phyloP scores from a whole-genome alignment of 164 flowering plant species.

The Chloranthus sessilifolius region DNA sequence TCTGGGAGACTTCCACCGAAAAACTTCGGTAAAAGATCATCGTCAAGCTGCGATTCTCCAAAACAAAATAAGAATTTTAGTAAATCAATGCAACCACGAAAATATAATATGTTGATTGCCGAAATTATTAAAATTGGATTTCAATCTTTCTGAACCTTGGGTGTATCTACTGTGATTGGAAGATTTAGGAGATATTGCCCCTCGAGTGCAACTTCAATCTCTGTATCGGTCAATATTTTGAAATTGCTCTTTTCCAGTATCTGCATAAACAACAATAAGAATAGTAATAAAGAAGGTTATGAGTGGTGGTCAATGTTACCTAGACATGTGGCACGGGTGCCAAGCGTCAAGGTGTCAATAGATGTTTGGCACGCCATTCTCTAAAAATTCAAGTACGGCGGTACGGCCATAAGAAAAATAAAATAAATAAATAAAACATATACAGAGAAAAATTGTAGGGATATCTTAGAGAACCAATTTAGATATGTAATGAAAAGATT shows the following conservation, averaged over 20 bases:
- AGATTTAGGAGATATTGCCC: constrained; percentile 95
- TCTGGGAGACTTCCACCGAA: constrained; percentile 67
- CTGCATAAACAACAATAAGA: too few relatives aligned
- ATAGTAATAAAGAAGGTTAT: too few relatives aligned
- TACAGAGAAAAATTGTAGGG: too few relatives aligned
- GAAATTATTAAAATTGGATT: not conserved
- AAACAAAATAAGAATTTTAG: constrained; percentile 4
- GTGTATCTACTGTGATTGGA: constrained; percentile 82
- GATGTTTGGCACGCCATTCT: too few relatives aligned
- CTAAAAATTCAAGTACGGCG: too few relatives aligned
- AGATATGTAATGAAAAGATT: too few relatives aligned
- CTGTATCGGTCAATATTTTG: constrained; percentile 65
- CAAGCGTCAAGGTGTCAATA: too few relatives aligned
- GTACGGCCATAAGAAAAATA: too few relatives aligned
- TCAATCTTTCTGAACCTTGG: constrained; percentile 49
- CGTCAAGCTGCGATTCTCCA: constrained; percentile 66
- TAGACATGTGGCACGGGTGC: too few relatives aligned
- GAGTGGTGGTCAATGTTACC: too few relatives aligned
- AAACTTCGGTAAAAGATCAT: constrained; percentile 61
- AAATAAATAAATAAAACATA: too few relatives aligned
- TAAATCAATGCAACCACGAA: not conserved
- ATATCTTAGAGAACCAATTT: too few relatives aligned
- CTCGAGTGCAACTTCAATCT: constrained; percentile 72
- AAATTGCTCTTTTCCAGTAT: constrained; percentile 92
- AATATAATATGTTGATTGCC: constrained; percentile 6